A percentile compares a stretch with the other conserved stretches of the same genome.
Evolutionary conservation across 768 basidiomycete genomes (phyloP).

Genomic region (Phanerochaete carnosa): DNA sequence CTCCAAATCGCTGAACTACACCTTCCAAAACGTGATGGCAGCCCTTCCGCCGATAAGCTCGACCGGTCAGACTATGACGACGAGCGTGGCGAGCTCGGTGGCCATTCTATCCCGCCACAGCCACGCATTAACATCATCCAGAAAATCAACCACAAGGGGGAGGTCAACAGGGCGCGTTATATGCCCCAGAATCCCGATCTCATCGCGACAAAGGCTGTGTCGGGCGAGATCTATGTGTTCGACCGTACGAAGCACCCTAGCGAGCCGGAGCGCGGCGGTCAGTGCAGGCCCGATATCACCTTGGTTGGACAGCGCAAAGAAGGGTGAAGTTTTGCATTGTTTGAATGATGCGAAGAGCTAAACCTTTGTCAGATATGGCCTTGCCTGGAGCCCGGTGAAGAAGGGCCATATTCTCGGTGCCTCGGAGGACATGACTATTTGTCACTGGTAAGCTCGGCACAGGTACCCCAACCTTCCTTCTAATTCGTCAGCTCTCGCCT

Average conservation of each 20-base stretch:
- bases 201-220: constrained; percentile 91
- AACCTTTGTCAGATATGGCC: constrained; percentile 63
- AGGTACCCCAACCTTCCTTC: not conserved
- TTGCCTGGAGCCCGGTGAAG: constrained; percentile 89
- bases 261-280: constrained; percentile 81
- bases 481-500: not conserved
- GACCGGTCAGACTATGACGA: constrained; percentile 84
- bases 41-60: constrained; percentile 71
- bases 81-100: constrained; percentile 92
- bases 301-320: constrained; percentile 89
- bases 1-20: constrained; percentile 94
- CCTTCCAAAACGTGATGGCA: constrained; percentile 78
- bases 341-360: constrained; percentile 1
- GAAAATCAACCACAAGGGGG: constrained; percentile 91
- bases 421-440: constrained; percentile 94
- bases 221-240: constrained; percentile 91
- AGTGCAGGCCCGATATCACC: constrained; percentile 87
- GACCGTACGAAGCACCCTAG: constrained; percentile 96
- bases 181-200: constrained; percentile 99
- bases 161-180: constrained; percentile 96
- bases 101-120: constrained; percentile 78
- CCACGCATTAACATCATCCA: constrained; percentile 90
- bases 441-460: constrained; percentile 67
- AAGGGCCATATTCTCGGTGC: constrained; percentile 84
- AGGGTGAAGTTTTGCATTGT: constrained; percentile 56